Conservation (phyloP, 1,284 basidiomycete species). For the Afroboletus lepidellus region DNA sequence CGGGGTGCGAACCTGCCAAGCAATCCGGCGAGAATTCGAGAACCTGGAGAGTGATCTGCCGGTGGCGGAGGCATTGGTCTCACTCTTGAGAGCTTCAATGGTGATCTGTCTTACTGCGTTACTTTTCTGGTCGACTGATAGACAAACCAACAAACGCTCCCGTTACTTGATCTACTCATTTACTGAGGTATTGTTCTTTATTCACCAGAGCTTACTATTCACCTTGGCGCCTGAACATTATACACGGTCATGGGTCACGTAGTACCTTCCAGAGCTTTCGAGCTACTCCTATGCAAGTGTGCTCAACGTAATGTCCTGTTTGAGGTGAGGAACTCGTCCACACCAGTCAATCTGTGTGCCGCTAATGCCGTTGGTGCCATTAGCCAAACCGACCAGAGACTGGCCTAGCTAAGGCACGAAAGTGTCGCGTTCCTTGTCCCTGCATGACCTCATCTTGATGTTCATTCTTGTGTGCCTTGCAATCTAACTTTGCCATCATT, state of each 20-base stretch:
- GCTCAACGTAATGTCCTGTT: constrained; percentile 36
- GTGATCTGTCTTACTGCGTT: background rate
- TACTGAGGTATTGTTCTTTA: too few relatives aligned
- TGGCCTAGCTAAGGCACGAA: background rate
- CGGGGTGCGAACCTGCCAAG: constrained; percentile 1
- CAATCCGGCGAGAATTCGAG: background rate
- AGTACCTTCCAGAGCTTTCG: constrained; percentile 57
- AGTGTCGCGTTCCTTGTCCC: background rate
- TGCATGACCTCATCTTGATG: background rate
- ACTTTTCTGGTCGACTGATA: too few relatives aligned
- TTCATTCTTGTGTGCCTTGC: constrained; percentile 2
- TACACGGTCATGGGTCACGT: constrained; percentile 35
- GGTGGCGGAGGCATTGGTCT: background rate
- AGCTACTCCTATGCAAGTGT: too few relatives aligned
- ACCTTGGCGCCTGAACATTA: too few relatives aligned
- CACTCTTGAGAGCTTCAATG: background rate
- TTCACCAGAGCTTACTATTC: too few relatives aligned
- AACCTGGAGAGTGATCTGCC: background rate
- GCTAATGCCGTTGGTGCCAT: constrained; percentile 39
- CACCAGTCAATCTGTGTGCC: background rate
- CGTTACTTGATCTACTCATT: too few relatives aligned
- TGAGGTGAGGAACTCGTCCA: constrained; percentile 63
- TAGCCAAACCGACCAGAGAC: constrained; percentile 48
- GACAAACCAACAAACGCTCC: too few relatives aligned
- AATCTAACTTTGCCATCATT: background rate